Base-by-base conservation (phyloP, 179 eudicot genomes). In the Carnegiea gigantea region DNA sequence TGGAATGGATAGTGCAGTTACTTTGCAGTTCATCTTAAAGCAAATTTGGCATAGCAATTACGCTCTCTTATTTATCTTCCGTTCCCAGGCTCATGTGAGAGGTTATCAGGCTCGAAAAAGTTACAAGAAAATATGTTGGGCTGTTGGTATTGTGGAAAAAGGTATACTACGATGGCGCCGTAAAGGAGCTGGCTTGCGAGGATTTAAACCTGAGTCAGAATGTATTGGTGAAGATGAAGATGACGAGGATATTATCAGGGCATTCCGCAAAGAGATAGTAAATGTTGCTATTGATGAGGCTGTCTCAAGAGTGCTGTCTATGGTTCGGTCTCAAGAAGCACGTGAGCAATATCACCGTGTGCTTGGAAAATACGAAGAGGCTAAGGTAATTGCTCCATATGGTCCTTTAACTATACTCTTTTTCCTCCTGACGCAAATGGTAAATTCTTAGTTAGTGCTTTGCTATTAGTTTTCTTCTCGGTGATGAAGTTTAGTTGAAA, bases 101-200 rank as follows among this genome's bases (percentile, higher is more conserved):
- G 99, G 99, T 65, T 89, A 92, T 83, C 98, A 89, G 83, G 95
- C 89, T 30, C 91, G 98, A 85, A 94, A 90, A 86, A 86, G 92
- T 79, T 96, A 92, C 80, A 28, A 67, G 72, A 21, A 26, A 26
- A 85, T 92, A 33, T 91, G 97, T 82, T 95, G 97, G 99, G 97
- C 97, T 26, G 97, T 92, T 57, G 89, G 99, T 64, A 80, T 96
- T 68, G 73, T 92, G 59, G 99, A 96, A 84, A 96, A 94, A 86
- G 93, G 85, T 73, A 86, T 96, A 26, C 85, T 96, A 46, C 89
- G 99, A 68, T 96, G 99, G 99, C 96, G 93, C 24, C 89, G 99
- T 30, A 90, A 86, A 85, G 95, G 97, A 75, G 90, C 84, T 82
- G 99, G 99, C 48, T 82, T 96, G 80, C 90, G 97, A 57, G 98